Evolutionary conservation across 2,329 filamentous ascomycete species (phyloP).

Genomic region (Neopestalotiopsis sp.): DNA sequence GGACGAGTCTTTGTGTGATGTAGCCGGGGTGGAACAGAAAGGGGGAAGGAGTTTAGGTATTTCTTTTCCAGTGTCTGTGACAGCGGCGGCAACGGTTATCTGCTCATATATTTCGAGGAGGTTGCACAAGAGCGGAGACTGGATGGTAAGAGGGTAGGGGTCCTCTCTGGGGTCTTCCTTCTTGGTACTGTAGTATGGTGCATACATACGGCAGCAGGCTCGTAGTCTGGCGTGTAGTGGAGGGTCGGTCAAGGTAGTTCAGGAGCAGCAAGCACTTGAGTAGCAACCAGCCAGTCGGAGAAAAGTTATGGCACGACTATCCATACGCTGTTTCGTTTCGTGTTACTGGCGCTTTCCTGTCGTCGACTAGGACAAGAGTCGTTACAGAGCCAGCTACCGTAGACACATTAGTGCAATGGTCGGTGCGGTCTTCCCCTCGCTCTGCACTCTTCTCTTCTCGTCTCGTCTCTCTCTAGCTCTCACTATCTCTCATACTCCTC

Average conservation of each 20-base stretch:
- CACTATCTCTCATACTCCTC: not conserved
- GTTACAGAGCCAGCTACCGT: not conserved
- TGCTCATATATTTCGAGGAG: constrained; percentile 1
- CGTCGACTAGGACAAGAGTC: not conserved
- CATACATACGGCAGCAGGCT: no score
- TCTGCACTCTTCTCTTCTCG: no score
- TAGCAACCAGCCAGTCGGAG: not conserved
- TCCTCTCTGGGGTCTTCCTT: not conserved
- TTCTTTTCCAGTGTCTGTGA: not conserved
- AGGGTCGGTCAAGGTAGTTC: not conserved
- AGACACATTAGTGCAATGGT: not conserved
- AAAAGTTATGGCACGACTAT: not conserved
- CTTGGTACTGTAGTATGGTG: not conserved
- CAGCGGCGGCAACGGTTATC: constrained; percentile 1
- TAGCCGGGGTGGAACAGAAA: not conserved
- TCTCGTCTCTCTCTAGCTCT: not conserved
- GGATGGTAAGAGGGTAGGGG: not conserved
- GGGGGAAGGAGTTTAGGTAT: not conserved
- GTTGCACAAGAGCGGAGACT: constrained; percentile 7
- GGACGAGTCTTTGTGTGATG: not conserved
- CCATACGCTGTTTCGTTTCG: not conserved
- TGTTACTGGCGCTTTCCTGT: not conserved
- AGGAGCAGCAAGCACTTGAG: not conserved
- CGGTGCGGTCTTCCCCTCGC: not conserved
- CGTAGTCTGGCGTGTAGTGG: not conserved